These are phyloP conservation scores for Vinca minor DNA, from an alignment of 257 asterid genomes.

Conservation along the genomic window DNA sequence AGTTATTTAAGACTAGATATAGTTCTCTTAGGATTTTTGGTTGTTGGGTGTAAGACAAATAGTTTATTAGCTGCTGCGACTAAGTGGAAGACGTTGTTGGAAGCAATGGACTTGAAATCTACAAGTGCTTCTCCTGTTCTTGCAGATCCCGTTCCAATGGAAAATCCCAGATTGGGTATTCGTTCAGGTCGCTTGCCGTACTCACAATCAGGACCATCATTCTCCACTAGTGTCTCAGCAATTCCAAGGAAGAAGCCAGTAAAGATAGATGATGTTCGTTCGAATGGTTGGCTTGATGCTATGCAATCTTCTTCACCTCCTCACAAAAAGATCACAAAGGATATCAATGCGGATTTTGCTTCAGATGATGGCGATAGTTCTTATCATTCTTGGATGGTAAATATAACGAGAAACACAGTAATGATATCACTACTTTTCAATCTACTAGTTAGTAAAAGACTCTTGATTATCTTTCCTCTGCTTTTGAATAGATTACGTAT, in stretches of 20 bases:
- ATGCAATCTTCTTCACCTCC: slow-evolving; percentile 97
- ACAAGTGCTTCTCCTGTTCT: slow-evolving; percentile 59
- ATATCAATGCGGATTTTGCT: slow-evolving; percentile 29
- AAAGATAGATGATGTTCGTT: slow-evolving; percentile 64
- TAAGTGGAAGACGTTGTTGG: slow-evolving; percentile 7
- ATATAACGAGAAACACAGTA: not conserved
- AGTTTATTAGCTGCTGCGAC: slow-evolving; percentile 11
- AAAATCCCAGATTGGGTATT: slow-evolving; percentile 57
- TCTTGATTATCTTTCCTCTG: not conserved
- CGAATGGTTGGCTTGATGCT: slow-evolving; percentile 87
- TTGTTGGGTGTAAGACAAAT: not conserved
- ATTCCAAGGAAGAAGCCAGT: slow-evolving; percentile 55
- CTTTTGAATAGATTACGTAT: slow-evolving; percentile 24
- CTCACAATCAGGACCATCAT: slow-evolving; percentile 48
- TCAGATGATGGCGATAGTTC: slow-evolving; percentile 49
- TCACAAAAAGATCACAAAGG: slow-evolving; percentile 49
- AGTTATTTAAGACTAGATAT: slow-evolving; percentile 2
- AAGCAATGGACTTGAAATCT: slow-evolving; percentile 58
- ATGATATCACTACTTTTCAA: not conserved
- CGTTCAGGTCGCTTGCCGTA: slow-evolving; percentile 44
- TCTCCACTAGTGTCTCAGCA: slow-evolving; percentile 28
- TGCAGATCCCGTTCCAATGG: slow-evolving; percentile 52
- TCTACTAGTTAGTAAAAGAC: not conserved
- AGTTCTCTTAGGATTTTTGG: slow-evolving; percentile 10
- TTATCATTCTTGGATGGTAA: slow-evolving; percentile 79